Evolutionary conservation across 1,139 yeast genomes (phyloP).

Genomic region (Saccharomyces hybrid): DNA sequence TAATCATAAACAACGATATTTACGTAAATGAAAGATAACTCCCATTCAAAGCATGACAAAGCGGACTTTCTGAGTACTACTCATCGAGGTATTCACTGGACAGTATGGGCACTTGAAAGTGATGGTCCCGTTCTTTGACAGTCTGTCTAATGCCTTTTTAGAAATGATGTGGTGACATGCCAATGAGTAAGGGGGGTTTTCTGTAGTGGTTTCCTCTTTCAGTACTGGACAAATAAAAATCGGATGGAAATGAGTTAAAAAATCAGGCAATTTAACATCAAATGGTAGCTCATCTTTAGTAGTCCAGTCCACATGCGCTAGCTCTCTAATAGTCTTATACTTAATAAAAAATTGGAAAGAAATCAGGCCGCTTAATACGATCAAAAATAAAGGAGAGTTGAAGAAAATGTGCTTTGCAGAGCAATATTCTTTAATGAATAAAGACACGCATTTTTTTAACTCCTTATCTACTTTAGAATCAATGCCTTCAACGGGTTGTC

Average conservation of each 20-base stretch:
- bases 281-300: conserved; percentile 52
- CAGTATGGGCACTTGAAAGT: conserved; percentile 64
- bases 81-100: conserved; percentile 38
- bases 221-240: conserved; percentile 88
- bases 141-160: conserved; percentile 40
- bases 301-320: conserved; percentile 46
- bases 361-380: conserved; percentile 61
- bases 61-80: conserved; percentile 25
- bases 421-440: conserved; percentile 64
- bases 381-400: conserved; percentile 63
- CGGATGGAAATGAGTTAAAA: conserved; percentile 58
- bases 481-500: conserved; percentile 12
- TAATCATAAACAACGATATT: neutral
- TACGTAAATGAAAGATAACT: neutral
- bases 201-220: conserved; percentile 65
- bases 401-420: conserved; percentile 53
- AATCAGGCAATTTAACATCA: conserved; percentile 47
- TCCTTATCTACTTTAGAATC: conserved; percentile 18
- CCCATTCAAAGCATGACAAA: conserved; percentile 23
- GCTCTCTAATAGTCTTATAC: conserved; percentile 42
- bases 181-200: conserved; percentile 54
- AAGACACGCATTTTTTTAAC: conserved; percentile 27
- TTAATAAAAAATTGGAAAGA: conserved; percentile 69
- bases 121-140: conserved; percentile 34
- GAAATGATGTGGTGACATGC: conserved; percentile 62